Percentiles rank a stretch among this genome's conserved stretches.
These are phyloP conservation scores for Plasmopara viticola DNA, from an alignment of 352 stramenopile genomes.

Conservation along the genomic window DNA sequence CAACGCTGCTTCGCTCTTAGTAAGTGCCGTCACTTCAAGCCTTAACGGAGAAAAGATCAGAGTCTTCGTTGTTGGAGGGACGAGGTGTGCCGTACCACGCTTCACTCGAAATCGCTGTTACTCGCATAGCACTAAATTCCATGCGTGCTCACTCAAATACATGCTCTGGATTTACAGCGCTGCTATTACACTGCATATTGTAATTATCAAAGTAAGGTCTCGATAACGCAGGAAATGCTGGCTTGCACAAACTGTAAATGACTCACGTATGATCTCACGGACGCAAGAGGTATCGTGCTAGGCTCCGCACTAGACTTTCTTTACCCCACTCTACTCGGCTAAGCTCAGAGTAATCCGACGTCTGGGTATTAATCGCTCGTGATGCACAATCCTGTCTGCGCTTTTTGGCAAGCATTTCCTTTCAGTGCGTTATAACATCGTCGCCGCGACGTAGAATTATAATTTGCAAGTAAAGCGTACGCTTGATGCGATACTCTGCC, in stretches of 20 bases:
- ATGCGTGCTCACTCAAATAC: slow-evolving; percentile 23
- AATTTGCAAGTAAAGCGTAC: background rate
- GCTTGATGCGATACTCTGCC: background rate
- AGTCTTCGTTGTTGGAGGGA: slow-evolving; percentile 11
- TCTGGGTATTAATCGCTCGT: background rate
- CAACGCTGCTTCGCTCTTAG: slow-evolving; percentile 4
- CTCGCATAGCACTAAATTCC: slow-evolving; percentile 29
- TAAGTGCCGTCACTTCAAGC: slow-evolving; percentile 18
- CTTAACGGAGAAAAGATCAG: slow-evolving; percentile 20
- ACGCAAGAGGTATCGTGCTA: background rate
- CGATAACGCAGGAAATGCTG: background rate
- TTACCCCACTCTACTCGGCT: slow-evolving; percentile 7
- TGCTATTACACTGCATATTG: slow-evolving; percentile 3
- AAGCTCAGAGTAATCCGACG: background rate
- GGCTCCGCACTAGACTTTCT: background rate
- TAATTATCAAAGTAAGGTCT: background rate
- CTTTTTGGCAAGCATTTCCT: slow-evolving; percentile 1
- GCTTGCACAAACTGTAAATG: background rate
- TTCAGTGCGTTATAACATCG: background rate
- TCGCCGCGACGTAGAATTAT: background rate
- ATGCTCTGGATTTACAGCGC: slow-evolving; percentile 14
- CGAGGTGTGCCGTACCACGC: slow-evolving; percentile 32
- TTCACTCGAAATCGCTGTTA: slow-evolving; percentile 27
- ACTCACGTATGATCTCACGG: background rate
- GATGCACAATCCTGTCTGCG: slow-evolving; percentile 4